Evolutionary conservation across 2,329 filamentous ascomycete species (phyloP).

Genomic region (Pleoardoris graminearum): DNA sequence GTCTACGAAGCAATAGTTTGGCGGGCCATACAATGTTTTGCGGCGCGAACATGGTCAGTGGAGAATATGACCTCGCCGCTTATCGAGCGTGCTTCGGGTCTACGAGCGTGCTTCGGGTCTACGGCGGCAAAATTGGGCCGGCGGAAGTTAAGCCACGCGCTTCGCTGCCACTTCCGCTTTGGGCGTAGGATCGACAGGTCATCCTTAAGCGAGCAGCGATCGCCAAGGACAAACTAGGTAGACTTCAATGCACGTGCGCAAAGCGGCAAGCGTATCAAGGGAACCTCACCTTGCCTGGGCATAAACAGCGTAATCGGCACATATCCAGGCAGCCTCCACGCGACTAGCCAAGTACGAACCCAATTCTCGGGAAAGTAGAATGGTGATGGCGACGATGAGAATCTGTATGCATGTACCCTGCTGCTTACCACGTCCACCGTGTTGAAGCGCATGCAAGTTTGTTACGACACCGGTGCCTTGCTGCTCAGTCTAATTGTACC

Average conservation of each 20-base stretch:
- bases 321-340: slow-evolving; percentile 17
- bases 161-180: slow-evolving; percentile 4
- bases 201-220: slow-evolving; percentile 18
- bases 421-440: background rate
- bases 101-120: background rate
- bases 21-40: slow-evolving; percentile 1
- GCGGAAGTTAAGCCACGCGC: background rate
- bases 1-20: slow-evolving; percentile 7
- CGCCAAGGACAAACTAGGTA: no score
- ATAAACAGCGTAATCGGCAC: slow-evolving; percentile 13
- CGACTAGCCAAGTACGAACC: slow-evolving; percentile 9
- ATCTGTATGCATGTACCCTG: slow-evolving; percentile 5
- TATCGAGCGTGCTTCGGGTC: background rate
- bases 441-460: background rate
- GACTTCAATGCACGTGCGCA: slow-evolving; percentile 8
- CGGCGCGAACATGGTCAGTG: background rate
- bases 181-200: slow-evolving; percentile 14
- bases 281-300: background rate
- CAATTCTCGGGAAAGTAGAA: background rate
- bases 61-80: background rate
- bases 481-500: background rate
- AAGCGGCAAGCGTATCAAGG: no score
- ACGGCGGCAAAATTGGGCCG: background rate
- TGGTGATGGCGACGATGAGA: slow-evolving; percentile 10
- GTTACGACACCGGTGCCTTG: slow-evolving; percentile 5